These are phyloP conservation scores for Gossypium bickii DNA, from an alignment of 345 rosid species.

Conservation along the genomic window DNA sequence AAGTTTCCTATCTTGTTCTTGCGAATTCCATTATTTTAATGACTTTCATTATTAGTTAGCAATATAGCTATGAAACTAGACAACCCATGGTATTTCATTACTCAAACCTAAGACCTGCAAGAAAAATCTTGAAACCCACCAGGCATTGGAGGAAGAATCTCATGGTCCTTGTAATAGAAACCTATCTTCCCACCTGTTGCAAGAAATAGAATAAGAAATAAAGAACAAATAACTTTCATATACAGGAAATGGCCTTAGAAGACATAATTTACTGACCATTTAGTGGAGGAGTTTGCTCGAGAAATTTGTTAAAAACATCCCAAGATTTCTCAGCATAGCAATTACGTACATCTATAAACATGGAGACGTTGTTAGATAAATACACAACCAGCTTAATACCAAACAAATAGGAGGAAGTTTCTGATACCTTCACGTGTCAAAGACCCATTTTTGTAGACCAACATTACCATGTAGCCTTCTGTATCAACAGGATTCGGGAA, in stretches of 20 bases:
- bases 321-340: conserved; percentile 65
- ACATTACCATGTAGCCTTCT: conserved; percentile 92
- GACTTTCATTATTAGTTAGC: not conserved
- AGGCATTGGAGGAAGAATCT: conserved; percentile 95
- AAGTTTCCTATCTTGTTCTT: not conserved
- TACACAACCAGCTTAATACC: not conserved
- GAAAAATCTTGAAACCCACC: conserved; percentile 37
- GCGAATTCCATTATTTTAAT: not conserved
- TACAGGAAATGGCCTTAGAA: not conserved
- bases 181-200: conserved; percentile 84
- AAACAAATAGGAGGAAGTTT: conserved; percentile 7
- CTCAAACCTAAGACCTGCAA: not conserved
- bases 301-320: conserved; percentile 66
- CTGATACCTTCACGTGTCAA: conserved; percentile 78
- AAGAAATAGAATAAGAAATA: conserved; percentile 26
- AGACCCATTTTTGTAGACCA: conserved; percentile 60
- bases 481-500: conserved; percentile 87
- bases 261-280: conserved; percentile 44
- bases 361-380: not conserved
- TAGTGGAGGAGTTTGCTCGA: conserved; percentile 70
- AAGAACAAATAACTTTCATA: conserved; percentile 14
- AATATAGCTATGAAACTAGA: not conserved
- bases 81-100: not conserved
- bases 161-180: conserved; percentile 90
- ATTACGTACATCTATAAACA: conserved; percentile 57